Evolutionary conservation across 2,329 filamentous ascomycete genomes (phyloP).

Genomic region (Aureobasidium sp.): DNA sequence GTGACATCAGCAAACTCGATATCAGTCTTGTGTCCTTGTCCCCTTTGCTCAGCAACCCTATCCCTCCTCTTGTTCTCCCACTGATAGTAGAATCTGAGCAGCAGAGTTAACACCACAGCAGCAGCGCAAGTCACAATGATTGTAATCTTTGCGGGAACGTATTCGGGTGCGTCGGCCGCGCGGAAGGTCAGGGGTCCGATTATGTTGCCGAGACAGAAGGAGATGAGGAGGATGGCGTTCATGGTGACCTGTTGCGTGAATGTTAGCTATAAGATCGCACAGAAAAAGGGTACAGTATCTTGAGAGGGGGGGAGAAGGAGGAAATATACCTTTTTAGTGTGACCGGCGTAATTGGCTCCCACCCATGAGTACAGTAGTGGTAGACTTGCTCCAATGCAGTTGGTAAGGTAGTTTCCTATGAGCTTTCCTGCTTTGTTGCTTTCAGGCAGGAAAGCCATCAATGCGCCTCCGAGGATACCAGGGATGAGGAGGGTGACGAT

Average conservation of each 20-base stretch:
- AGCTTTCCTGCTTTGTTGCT: slow-evolving; percentile 40
- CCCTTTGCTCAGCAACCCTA: slow-evolving; percentile 20
- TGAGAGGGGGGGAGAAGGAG: background rate
- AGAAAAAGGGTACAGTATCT: background rate
- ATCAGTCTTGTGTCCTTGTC: slow-evolving; percentile 22
- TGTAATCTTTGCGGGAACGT: slow-evolving; percentile 38
- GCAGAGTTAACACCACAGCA: slow-evolving; percentile 34
- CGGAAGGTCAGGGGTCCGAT: slow-evolving; percentile 37
- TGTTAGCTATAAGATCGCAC: background rate
- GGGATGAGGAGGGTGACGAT: slow-evolving; percentile 23
- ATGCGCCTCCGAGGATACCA: slow-evolving; percentile 25
- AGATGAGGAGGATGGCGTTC: slow-evolving; percentile 49
- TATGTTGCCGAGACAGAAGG: slow-evolving; percentile 35
- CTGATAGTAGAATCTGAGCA: slow-evolving; percentile 45
- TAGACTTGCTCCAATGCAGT: slow-evolving; percentile 33
- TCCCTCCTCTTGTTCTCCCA: slow-evolving; percentile 37
- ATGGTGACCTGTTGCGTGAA: slow-evolving; percentile 51
- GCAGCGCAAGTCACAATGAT: slow-evolving; percentile 32
- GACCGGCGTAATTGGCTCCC: slow-evolving; percentile 54
- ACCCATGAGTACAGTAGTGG: slow-evolving; percentile 34
- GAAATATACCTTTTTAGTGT: slow-evolving; percentile 50
- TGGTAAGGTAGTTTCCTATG: slow-evolving; percentile 35
- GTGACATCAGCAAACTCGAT: slow-evolving; percentile 24
- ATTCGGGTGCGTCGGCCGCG: slow-evolving; percentile 30
- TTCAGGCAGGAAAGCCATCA: slow-evolving; percentile 27